Conservation (phyloP, 2,329 filamentous ascomycete species). For the Ophiostoma triangulosporum region DNA sequence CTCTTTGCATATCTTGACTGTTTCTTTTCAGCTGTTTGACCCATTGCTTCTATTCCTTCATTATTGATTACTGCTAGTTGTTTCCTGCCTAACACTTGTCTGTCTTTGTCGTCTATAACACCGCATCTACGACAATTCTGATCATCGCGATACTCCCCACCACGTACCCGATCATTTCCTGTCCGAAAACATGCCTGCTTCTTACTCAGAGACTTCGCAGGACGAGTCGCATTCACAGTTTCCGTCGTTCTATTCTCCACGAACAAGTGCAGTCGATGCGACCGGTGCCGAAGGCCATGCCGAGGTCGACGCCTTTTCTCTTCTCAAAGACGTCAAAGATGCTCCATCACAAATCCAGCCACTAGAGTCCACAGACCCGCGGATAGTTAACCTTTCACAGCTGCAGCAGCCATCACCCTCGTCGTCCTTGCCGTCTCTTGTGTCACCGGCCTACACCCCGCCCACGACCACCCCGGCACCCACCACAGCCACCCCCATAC, state of each 20-base stretch:
- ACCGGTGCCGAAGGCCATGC: constrained; percentile 4
- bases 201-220: not conserved
- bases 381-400: not conserved
- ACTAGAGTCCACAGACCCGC: not conserved
- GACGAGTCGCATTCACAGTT: not conserved
- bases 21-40: no score
- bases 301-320: constrained; percentile 10
- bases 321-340: not conserved
- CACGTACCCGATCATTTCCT: not conserved
- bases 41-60: no score
- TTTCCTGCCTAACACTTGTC: not conserved
- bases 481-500: not conserved
- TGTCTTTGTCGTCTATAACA: not conserved
- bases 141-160: not conserved
- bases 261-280: constrained; percentile 10
- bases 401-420: not conserved
- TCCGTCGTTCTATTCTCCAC: constrained; percentile 13
- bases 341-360: not conserved
- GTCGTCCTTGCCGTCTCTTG: not conserved
- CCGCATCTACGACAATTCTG: not conserved
- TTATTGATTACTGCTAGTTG: no score
- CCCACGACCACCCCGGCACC: not conserved
- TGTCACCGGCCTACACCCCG: constrained; percentile 5
- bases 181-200: not conserved
- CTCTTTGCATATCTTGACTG: no score